Base-by-base conservation (phyloP, 148 eudicot species). In the Persicaria maculosa region DNA sequence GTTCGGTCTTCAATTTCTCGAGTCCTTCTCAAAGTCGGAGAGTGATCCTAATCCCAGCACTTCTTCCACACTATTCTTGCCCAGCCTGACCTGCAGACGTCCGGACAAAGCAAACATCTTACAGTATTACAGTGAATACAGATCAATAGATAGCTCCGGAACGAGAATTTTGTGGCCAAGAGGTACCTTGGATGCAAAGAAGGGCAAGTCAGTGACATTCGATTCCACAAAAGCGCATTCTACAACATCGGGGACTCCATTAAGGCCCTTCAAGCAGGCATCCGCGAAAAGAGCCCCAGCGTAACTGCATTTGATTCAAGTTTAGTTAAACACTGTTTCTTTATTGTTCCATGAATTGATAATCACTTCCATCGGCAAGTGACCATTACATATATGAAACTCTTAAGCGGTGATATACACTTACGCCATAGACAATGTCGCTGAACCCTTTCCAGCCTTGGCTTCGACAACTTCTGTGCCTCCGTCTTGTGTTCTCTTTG, bases 391-490 rank as follows among this genome's bases (percentile, higher is more conserved):
- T 14, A 22, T n/a, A 52, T 52, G 12, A 48, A 48, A 48, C 52
- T 5, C 52, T 8, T 7, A 48, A 48, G 52, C 14, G 9, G 5
- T 7, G 31, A n/a, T 58, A 58, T 58, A 58, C 10, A 84, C 95
- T 88, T 88, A 93, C 97, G 97, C 97, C 98, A 93, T 93, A 10
- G 98, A 91, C 74, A 93, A 86, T 58, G 98, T 93, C 61, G 97
- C 98, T 45, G 98, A 93, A 71, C 98, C 97, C 89, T 94, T 91
- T 79, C 98, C 98, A 80, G 97, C 96, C 82, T 94, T 94, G 16
- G 98, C 97, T 50, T 84, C 83, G 50, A 94, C 98, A 76, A 94
- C 98, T 83, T 91, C 96, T 7, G 98, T 90, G 75, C 98, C 98
- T 72, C 96, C 98, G 83, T 94, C 96, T 84, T 91, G 98, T 64